Conservation (phyloP, 768 basidiomycete species). For the Tulasnella sp. region DNA sequence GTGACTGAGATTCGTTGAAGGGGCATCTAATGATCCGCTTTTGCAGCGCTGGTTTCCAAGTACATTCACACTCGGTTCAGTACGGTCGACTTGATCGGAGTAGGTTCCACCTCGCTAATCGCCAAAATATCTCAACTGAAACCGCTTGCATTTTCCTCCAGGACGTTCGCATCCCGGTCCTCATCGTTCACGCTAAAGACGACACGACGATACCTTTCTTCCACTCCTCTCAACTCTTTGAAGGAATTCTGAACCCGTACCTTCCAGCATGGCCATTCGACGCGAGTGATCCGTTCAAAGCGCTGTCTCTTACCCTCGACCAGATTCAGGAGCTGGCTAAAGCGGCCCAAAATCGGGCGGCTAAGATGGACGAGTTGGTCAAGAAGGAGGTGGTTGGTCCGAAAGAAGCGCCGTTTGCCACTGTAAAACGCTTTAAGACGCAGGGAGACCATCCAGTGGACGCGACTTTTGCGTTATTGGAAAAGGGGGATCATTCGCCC, state of each 20-base stretch:
- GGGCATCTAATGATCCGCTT: slow-evolving; percentile 1
- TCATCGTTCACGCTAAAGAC: slow-evolving; percentile 67
- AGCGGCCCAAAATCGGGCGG: slow-evolving; percentile 36
- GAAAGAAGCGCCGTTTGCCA: slow-evolving; percentile 38
- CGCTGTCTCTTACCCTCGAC: slow-evolving; percentile 38
- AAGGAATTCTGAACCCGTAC: slow-evolving; percentile 54
- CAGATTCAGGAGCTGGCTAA: slow-evolving; percentile 21
- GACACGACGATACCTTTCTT: slow-evolving; percentile 65
- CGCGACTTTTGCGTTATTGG: slow-evolving; percentile 43
- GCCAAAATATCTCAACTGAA: background rate
- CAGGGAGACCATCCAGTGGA: background rate
- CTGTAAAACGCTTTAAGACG: slow-evolving; percentile 35
- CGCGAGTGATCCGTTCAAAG: slow-evolving; percentile 27
- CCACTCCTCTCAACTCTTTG: slow-evolving; percentile 63
- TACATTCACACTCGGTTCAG: slow-evolving; percentile 54
- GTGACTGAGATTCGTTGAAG: background rate
- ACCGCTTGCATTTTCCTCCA: slow-evolving; percentile 27
- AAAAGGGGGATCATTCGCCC: slow-evolving; percentile 53
- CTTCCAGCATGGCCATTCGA: slow-evolving; percentile 45
- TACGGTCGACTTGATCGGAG: slow-evolving; percentile 53
- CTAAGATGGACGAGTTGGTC: slow-evolving; percentile 31
- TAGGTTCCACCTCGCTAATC: slow-evolving; percentile 31
- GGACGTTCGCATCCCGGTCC: slow-evolving; percentile 58
- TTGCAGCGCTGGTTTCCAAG: slow-evolving; percentile 47
- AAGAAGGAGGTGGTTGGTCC: slow-evolving; percentile 41